Evolutionary conservation across 371 early-diverging fungal genomes (phyloP).

Genomic region (Lichtheimia corymbifera): DNA sequence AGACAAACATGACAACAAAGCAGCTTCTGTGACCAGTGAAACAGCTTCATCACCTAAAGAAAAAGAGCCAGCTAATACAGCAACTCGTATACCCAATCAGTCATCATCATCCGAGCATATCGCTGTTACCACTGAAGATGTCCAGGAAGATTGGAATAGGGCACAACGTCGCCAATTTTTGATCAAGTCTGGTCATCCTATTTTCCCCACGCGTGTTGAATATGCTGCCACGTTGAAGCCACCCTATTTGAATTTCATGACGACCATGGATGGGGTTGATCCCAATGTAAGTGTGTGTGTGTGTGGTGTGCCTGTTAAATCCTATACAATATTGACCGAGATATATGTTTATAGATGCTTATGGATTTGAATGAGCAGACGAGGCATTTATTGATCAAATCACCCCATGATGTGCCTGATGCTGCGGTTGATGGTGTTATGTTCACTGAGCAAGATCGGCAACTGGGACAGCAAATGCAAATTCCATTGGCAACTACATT

Average conservation of each 20-base stretch:
- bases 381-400: conserved; percentile 3
- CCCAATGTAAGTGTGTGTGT: neutral
- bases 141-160: conserved; percentile 7
- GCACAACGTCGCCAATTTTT: conserved; percentile 13
- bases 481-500: too few relatives aligned
- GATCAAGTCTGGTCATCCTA: conserved; percentile 20
- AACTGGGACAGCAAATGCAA: conserved; percentile 9
- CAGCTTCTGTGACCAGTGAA: neutral
- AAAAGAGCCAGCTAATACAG: neutral
- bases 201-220: conserved; percentile 32
- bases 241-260: conserved; percentile 29
- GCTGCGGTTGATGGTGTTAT: too few relatives aligned
- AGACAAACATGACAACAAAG: too few relatives aligned
- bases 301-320: too few relatives aligned
- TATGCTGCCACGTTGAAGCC: conserved; percentile 32
- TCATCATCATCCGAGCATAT: neutral
- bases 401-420: neutral
- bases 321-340: neutral
- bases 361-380: neutral
- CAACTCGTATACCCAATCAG: neutral
- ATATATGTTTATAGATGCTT: neutral
- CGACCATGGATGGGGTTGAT: conserved; percentile 5
- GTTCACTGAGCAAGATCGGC: too few relatives aligned
- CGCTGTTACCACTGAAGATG: neutral
- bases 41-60: neutral